These are phyloP conservation scores for Calonectria naviculata DNA, from an alignment of 2,329 filamentous ascomycete species.

Conservation along the genomic window DNA sequence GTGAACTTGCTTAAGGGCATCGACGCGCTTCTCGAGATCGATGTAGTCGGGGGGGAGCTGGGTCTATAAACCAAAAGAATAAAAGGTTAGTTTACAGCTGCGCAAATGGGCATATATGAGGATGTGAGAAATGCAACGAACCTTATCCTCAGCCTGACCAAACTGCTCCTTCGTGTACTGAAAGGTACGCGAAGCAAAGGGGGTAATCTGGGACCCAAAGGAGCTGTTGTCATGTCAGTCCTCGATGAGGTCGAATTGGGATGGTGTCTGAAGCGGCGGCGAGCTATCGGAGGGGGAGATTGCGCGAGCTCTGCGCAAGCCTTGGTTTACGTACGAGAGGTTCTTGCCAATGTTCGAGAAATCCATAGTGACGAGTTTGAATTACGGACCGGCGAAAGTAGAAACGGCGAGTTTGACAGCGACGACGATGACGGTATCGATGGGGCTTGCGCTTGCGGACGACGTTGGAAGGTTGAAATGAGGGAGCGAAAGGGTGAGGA, in stretches of 20 bases:
- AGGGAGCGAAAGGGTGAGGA: constrained; percentile 22
- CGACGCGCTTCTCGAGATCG: constrained; percentile 97
- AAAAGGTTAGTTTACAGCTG: constrained; percentile 28
- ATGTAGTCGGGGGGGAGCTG: constrained; percentile 98
- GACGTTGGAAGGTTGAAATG: constrained; percentile 24
- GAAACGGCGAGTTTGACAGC: background rate
- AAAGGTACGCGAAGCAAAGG: constrained; percentile 92
- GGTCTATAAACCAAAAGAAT: constrained; percentile 67
- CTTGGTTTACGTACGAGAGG: constrained; percentile 58
- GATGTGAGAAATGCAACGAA: constrained; percentile 47
- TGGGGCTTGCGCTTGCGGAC: constrained; percentile 14
- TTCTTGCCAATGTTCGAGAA: constrained; percentile 70
- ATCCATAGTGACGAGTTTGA: constrained; percentile 57
- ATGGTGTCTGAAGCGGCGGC: constrained; percentile 16
- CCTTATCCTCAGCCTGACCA: constrained; percentile 94
- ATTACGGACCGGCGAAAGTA: constrained; percentile 12
- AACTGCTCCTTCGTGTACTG: constrained; percentile 99
- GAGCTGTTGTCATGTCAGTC: constrained; percentile 51
- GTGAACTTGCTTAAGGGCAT: constrained; percentile 96
- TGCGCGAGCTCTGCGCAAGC: constrained; percentile 28
- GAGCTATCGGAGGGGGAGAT: constrained; percentile 14
- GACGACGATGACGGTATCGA: constrained; percentile 17
- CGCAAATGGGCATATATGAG: background rate
- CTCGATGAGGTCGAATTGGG: constrained; percentile 28
- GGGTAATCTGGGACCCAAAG: constrained; percentile 85